phyloP scores from a whole-genome alignment of 495 filamentous ascomycete species.

The Xylaria grammica region DNA sequence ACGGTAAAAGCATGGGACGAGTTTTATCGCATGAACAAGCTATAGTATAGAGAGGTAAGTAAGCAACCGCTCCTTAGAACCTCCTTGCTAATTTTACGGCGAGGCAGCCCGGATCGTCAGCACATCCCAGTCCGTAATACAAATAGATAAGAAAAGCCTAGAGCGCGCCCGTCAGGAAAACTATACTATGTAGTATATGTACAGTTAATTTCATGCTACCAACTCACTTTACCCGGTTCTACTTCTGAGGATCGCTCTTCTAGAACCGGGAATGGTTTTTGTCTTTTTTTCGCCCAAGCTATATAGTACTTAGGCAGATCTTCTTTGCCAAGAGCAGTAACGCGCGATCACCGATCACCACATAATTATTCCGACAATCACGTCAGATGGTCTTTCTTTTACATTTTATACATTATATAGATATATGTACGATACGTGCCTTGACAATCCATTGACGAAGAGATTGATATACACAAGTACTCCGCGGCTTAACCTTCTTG shows the following conservation, averaged over 20 bases:
- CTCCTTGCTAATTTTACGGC: too few species aligned
- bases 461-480: constrained; percentile 13
- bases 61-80: too few species aligned
- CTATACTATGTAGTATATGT: background rate
- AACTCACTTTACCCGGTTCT: constrained; percentile 7
- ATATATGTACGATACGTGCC: constrained; percentile 17
- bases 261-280: background rate
- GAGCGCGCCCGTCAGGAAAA: background rate
- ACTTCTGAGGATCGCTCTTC: background rate
- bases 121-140: constrained; percentile 2
- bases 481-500: constrained; percentile 2
- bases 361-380: background rate
- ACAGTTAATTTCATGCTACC: background rate
- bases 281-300: background rate
- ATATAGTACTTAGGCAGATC: too few species aligned
- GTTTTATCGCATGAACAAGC: too few species aligned
- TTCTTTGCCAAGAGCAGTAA: background rate
- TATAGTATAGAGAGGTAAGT: too few species aligned
- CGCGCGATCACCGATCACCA: background rate
- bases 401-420: constrained; percentile 16
- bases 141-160: constrained; percentile 11
- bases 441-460: background rate
- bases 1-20: too few species aligned
- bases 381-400: background rate
- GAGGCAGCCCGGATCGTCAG: background rate